phyloP scores from a whole-genome alignment of 495 filamentous ascomycete genomes.

The Xanthoparmelia taractica region DNA sequence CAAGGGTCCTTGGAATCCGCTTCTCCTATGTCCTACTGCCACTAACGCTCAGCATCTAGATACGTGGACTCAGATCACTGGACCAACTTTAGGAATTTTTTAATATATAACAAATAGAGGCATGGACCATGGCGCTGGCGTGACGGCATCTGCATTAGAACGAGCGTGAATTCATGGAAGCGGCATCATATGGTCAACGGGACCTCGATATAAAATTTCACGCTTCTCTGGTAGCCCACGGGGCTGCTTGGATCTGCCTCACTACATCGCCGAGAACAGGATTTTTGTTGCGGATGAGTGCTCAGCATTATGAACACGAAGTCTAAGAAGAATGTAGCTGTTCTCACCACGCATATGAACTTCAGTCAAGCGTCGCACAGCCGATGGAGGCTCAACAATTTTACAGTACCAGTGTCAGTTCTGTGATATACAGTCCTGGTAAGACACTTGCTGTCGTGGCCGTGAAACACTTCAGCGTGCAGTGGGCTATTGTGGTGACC shows the following conservation, averaged over 20 bases:
- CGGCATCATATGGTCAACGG: background rate
- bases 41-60: constrained; percentile 30
- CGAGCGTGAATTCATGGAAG: background rate
- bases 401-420: background rate
- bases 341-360: background rate
- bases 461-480: background rate
- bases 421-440: background rate
- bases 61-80: constrained; percentile 71
- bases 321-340: background rate
- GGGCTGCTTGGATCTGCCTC: background rate
- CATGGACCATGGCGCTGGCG: background rate
- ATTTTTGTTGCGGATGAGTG: background rate
- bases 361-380: background rate
- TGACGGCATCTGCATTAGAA: background rate
- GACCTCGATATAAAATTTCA: background rate
- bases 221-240: background rate
- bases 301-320: background rate
- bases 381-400: background rate
- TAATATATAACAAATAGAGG: constrained; percentile 74
- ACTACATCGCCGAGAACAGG: background rate
- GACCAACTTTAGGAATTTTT: constrained; percentile 69
- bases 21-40: background rate
- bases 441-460: background rate
- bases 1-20: constrained; percentile 22
- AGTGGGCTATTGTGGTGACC: background rate